Base-by-base conservation (phyloP, 306 rosid genomes). In the Rosa lucieae region DNA sequence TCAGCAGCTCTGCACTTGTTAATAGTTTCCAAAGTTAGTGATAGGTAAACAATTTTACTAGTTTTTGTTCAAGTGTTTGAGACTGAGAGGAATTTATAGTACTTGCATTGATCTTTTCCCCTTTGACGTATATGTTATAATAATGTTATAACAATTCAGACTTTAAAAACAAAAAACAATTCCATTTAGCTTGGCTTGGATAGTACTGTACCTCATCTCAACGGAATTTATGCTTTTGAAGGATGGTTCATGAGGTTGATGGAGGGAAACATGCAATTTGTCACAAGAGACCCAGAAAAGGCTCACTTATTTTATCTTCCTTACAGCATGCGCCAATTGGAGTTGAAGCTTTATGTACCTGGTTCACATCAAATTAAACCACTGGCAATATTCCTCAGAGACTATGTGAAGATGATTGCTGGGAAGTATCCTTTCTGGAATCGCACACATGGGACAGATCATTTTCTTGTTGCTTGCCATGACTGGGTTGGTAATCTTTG, bases 381-480 rank as follows among this genome's bases (percentile, higher is more conserved):
- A n/a, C 76, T 93, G 53, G 89, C 99, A 58, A 76, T 82, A 59
- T 91, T 86, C 88, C 88, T 95, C 62, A 87, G 92, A 82, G 83
- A 91, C 88, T 92, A 91, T 79, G 96, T 90, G 81, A 95, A 89
- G 83, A 84, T 70, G 79, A 86, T 95, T 86, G 93, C 98, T 47
- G 81, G 88, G 9, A 95, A 90, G 84, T 95, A 92, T 85, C 98
- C 97, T 61, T 95, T 89, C 81, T 92, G 99, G 99, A 92, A 95
- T 82, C 97, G 91, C 78, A 85, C 98, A 20, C 94, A 78, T 63
- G 99, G 99, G 18, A 79, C 92, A 10, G 99, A 95, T 86, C 99
- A 95, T 92, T 95, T 95, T 87, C 96, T 95, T 72, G 98, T 89
- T 79, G 99, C 98, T 75, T 95, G 99, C 83, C 99, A 95, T 86